Base-by-base conservation (phyloP, 2,329 filamentous ascomycete species). In the Ophiocordyceps sinensis region DNA sequence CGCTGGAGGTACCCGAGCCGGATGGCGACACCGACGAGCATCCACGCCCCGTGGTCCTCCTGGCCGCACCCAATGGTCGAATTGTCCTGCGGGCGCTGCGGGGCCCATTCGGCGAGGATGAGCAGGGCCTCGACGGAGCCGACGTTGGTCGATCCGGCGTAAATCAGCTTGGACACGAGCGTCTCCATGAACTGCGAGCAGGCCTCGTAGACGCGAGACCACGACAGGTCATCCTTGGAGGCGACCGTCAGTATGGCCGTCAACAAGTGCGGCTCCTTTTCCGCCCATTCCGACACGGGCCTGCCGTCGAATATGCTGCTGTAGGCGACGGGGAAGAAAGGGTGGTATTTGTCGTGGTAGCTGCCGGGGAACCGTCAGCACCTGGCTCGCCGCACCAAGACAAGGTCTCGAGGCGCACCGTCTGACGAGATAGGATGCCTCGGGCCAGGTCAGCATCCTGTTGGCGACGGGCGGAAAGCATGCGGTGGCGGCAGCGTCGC, bases 21-120 rank as follows among this genome's bases (percentile, higher is more conserved):
- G 7, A 85, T 60, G 3, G 81, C 81, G 17, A 80, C 70, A 2
- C 81, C 81, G 6, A 84, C 78, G 49, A 84, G 77, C 79, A 85
- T 85, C 81, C 81, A 85, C 0, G 79, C 79, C 28, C 81, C 79
- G 36, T 81, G 71, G 49, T 85, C 80, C 53, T 85, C 81, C 54
- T 85, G 80, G 9, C 81, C 81, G 42, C 79, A 70, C 0, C 80
- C 81, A 17, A 85, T 76, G 23, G 73, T 67, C 28, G 75, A 75
- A 28, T 75, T 73, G 29, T 71, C 70, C 6, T 77, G 65, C 2
- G 77, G 69, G 0, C 76, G 75, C 45, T 82, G 79, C 0, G 79
- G 78, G 7, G 78, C 79, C 81, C 81, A 85, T 51, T 85, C 80
- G 0, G 81, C 80, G 2, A 85, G 69, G 2, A 85, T 63, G 0